Evolutionary conservation across 192 early-diverging fungal species (phyloP), one percentile per base, ranked within the genome.

Genomic region (Chytriomyces sp.): DNA sequence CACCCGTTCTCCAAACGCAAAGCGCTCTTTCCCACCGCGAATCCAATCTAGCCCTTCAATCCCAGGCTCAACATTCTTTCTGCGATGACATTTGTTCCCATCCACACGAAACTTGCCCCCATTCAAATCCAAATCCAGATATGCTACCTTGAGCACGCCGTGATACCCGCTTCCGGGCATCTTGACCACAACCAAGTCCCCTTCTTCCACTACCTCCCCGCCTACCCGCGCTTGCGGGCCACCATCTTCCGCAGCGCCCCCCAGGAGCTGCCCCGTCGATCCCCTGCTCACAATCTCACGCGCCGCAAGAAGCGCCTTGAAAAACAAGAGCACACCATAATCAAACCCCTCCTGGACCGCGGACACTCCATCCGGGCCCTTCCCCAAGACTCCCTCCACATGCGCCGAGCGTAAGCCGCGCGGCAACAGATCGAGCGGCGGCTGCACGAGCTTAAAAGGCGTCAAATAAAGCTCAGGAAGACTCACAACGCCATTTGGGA

Each of bases 401-500:
- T 61, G 59, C 59, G 26, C 59, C 8, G 25, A 14, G 12, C 14
- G n/a, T 12, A 61, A 61, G 7, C 36, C 36, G 12, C 14, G 12
- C 19, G 36, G 59, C 14, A 31, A 61, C 59, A 61, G 4, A 37
- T 17, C 12, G n/a, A 17, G 12, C 36, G 59, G 59, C 12, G 38
- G 32, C n/a, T 14, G 34, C 8, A 61, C 59, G 14, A 61, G 17
- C 36, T 33, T 22, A 17, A n/a, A 61, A 22, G 59, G 59, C 34
- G 59, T 61, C 22, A 61, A 17, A 61, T 61, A 61, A n/a, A 61
- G 7, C 36, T 61, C 59, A 7, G 59, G 59, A 1, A 61, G 25
- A 10, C 22, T 19, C 7, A 61, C 59, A 36, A 32, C 12, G 1
- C 59, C 59, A 25, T 61, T 61, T 36, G 59, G 12, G 8, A 61